phyloP scores from a whole-genome alignment of 75 land plant species.

The Pinus taeda region DNA sequence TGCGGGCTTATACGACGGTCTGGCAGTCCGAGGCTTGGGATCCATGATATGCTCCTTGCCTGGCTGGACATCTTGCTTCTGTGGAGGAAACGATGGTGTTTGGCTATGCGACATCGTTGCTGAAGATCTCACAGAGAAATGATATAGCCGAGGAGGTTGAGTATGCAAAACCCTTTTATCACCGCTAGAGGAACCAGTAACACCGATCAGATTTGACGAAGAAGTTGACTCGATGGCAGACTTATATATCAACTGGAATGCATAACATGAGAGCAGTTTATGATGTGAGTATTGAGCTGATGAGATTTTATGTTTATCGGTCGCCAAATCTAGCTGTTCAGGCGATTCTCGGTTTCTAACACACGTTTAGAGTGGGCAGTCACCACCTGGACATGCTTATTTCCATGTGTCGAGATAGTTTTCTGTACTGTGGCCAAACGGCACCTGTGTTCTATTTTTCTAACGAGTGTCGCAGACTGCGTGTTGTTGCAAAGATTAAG shows the following conservation, averaged over 20 bases:
- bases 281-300: background rate
- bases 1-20: conserved; percentile 59
- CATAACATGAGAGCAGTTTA: background rate
- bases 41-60: conserved; percentile 84
- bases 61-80: conserved; percentile 73
- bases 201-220: background rate
- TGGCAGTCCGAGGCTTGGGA: conserved; percentile 44
- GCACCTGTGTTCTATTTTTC: too few species aligned
- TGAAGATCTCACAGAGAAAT: background rate
- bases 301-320: background rate
- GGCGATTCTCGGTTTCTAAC: background rate
- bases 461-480: too few species aligned
- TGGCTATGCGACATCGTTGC: conserved; percentile 34
- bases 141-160: background rate
- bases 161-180: background rate
- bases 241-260: background rate
- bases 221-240: background rate
- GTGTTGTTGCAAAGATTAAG: too few species aligned
- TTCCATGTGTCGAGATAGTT: background rate
- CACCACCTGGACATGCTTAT: background rate
- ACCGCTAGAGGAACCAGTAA: background rate
- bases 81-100: conserved; percentile 44
- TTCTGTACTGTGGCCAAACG: too few species aligned
- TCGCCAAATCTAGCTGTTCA: background rate
- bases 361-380: background rate